Conservation (phyloP, 2,329 filamentous ascomycete genomes). For the Pseudopithomyces maydicus region DNA sequence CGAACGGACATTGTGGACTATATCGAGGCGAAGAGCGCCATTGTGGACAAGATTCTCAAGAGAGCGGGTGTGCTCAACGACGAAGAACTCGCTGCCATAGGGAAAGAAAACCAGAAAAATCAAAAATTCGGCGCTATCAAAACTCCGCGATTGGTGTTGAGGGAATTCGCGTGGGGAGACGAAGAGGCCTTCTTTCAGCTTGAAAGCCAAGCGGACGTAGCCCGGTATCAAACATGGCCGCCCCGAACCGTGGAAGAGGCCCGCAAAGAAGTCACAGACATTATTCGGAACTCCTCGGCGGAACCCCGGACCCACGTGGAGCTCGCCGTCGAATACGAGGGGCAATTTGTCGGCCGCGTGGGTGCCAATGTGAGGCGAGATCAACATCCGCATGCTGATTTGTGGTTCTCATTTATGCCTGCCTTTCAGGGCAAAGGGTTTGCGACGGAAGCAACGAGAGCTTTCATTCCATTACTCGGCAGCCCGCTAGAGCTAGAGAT, state of each 20-base stretch:
- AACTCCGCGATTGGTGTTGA: conserved; percentile 29
- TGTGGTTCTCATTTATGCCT: conserved; percentile 41
- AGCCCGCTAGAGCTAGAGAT: conserved; percentile 33
- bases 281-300: conserved; percentile 20
- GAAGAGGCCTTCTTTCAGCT: conserved; percentile 25
- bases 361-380: conserved; percentile 24
- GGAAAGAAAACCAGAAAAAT: conserved; percentile 19
- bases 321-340: conserved; percentile 31
- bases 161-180: conserved; percentile 34
- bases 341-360: conserved; percentile 34
- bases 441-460: conserved; percentile 38
- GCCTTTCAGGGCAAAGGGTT: conserved; percentile 29
- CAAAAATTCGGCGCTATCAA: conserved; percentile 21
- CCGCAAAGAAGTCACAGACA: conserved; percentile 20
- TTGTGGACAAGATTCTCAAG: conserved; percentile 28
- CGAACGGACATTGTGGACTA: conserved; percentile 28
- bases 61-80: conserved; percentile 17
- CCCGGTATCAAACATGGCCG: conserved; percentile 31
- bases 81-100: conserved; percentile 26
- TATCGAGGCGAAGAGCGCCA: conserved; percentile 20
- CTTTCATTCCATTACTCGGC: conserved; percentile 28
- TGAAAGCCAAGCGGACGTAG: conserved; percentile 30
- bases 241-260: conserved; percentile 30
- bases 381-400: conserved; percentile 17
- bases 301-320: conserved; percentile 29